phyloP scores from a whole-genome alignment of 2,329 filamentous ascomycete genomes.

The Pyrenophora tritici-repentis region DNA sequence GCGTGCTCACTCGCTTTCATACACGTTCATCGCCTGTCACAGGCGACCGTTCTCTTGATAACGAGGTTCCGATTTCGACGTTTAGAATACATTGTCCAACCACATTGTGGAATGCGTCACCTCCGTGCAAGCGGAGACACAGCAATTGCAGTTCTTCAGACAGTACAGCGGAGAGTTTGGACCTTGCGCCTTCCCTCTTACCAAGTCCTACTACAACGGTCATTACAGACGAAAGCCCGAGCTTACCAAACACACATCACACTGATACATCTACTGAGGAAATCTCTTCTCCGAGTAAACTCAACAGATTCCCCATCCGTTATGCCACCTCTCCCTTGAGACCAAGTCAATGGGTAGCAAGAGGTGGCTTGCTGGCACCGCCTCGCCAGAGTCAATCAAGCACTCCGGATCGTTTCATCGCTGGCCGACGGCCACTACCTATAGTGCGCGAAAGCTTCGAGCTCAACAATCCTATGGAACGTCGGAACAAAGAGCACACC shows the following conservation, averaged over 20 bases:
- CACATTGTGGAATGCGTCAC: not conserved
- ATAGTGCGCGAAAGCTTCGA: constrained; percentile 57
- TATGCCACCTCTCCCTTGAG: constrained; percentile 39
- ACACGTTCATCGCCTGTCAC: constrained; percentile 13
- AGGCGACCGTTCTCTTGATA: not conserved
- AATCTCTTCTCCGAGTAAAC: constrained; percentile 1
- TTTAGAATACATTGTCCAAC: not conserved
- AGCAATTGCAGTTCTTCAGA: constrained; percentile 15
- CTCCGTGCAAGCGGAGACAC: not conserved
- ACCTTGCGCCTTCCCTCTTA: constrained; percentile 4
- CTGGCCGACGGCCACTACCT: constrained; percentile 50
- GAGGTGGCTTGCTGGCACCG: constrained; percentile 29
- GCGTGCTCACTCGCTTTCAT: constrained; percentile 11
- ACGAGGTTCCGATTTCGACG: not conserved
- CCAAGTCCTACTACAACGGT: not conserved
- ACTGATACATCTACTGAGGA: not conserved
- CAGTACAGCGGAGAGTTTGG: constrained; percentile 3
- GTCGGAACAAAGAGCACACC: constrained; percentile 55
- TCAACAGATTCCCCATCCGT: constrained; percentile 27
- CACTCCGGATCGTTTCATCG: constrained; percentile 65
- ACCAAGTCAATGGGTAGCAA: constrained; percentile 37
- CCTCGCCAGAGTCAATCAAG: constrained; percentile 27
- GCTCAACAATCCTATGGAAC: constrained; percentile 55
- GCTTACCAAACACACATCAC: not conserved
- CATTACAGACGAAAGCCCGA: not conserved